Evolutionary conservation across 129 eudicot genomes (phyloP), one percentile per base, ranked within the genome.

Genomic region (Arctium minus): DNA sequence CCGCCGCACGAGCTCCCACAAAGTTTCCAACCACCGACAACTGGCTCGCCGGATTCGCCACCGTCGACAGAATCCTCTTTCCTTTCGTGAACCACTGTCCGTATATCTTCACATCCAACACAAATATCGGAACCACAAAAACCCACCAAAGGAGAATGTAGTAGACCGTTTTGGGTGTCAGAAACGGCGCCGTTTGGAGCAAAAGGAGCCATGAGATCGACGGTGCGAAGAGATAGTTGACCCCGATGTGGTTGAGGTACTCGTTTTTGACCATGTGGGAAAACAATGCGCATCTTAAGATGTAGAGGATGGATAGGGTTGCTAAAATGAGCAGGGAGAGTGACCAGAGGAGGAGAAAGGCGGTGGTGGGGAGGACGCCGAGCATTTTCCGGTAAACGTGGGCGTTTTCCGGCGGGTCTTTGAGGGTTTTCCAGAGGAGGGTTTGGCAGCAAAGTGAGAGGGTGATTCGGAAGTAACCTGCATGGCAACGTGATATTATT

Each of bases 381-480:
- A 84, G 84, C 36, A 83, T 62, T 35, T 74, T 75, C 1, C 90
- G 76, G 60, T 82, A 86, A 5, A 77, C 83, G 17, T 88, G 92
- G 2, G 89, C 87, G 77, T 81, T 73, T 62, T 77, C 85, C 2
- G 82, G 85, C 0, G 88, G 88, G 18, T 91, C 84, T 53, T 77
- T 74, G 6, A 93, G 88, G 70, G 91, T 87, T 78, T 89, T 93
- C 93, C 97, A 93, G n/a, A 93, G 67, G 0, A 91, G 75, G 38
- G 95, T 84, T 78, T 93, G 96, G 3, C 92, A 85, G 22, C 89
- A 88, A 0, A 93, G 83, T 53, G 97, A 89, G 12, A 93, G 88
- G 62, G 91, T 88, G 83, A 93, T 91, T 10, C 96, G 85, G 67
- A 93, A 93, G 78, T 93, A 91, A 2, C 97, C 96, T 8, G 96